phyloP scores from a whole-genome alignment of 371 early-diverging fungal genomes.

The Mortierella sp. region DNA sequence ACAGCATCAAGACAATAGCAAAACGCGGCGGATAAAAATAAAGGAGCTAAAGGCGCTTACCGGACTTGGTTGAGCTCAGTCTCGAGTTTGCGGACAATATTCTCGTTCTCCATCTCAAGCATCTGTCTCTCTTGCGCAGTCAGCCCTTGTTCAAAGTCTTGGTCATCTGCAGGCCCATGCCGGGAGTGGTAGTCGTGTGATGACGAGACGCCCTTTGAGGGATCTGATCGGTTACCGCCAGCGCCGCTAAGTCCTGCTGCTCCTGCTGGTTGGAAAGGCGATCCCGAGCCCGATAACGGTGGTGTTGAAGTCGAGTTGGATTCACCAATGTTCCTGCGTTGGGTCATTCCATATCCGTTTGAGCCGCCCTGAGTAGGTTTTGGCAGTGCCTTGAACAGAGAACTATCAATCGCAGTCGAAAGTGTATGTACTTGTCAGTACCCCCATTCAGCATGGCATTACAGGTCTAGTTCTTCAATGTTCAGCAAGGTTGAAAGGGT shows the following conservation, averaged over 20 bases:
- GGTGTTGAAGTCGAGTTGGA: constrained; percentile 10
- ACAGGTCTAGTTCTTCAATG: background rate
- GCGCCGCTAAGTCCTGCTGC: background rate
- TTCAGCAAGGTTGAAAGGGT: background rate
- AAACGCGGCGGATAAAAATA: too few species aligned
- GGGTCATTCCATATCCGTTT: constrained; percentile 20
- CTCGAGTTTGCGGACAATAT: constrained; percentile 74
- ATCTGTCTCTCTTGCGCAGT: constrained; percentile 73
- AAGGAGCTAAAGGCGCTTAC: constrained; percentile 16
- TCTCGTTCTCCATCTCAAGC: constrained; percentile 74
- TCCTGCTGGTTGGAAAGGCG: background rate
- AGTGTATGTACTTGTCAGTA: background rate
- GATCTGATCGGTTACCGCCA: constrained; percentile 15
- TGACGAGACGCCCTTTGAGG: constrained; percentile 32
- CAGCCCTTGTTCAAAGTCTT: constrained; percentile 63
- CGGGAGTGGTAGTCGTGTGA: constrained; percentile 45
- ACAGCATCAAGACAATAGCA: too few species aligned
- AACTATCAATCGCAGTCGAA: constrained; percentile 14
- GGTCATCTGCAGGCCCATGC: constrained; percentile 30
- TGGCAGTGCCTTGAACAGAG: constrained; percentile 44
- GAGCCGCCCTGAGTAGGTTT: constrained; percentile 20
- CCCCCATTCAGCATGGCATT: background rate
- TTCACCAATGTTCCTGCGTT: constrained; percentile 22
- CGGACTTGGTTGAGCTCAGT: constrained; percentile 75
- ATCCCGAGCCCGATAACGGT: background rate